Percentiles rank a stretch among this genome's conserved stretches.
phyloP scores from a whole-genome alignment of 2,329 filamentous ascomycete genomes.

The Aspergillus sojae region DNA sequence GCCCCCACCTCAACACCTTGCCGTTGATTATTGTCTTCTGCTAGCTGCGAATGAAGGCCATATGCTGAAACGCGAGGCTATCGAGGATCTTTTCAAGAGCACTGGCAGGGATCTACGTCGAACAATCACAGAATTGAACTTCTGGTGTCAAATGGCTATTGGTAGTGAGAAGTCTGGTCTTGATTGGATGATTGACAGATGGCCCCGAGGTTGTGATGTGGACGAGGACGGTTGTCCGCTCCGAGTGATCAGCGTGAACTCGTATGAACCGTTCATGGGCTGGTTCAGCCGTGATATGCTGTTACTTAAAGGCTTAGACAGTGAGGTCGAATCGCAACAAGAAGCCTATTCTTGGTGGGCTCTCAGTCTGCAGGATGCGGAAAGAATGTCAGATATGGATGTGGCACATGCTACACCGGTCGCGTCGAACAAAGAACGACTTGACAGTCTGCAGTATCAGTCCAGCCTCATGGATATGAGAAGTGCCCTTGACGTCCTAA shows the following conservation, averaged over 20 bases:
- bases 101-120: conserved; percentile 75
- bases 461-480: conserved; percentile 36
- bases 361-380: conserved; percentile 64
- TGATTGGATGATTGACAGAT: conserved; percentile 83
- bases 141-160: conserved; percentile 96
- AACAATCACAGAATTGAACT: conserved; percentile 80
- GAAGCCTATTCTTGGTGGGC: conserved; percentile 71
- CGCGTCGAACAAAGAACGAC: conserved; percentile 23
- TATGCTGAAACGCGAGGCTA: conserved; percentile 66
- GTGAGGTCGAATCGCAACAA: conserved; percentile 64
- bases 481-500: conserved; percentile 42
- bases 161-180: conserved; percentile 86
- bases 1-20: conserved; percentile 66
- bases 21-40: conserved; percentile 78
- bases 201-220: conserved; percentile 70
- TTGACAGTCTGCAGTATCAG: conserved; percentile 33
- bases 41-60: conserved; percentile 90
- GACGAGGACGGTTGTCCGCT: conserved; percentile 69
- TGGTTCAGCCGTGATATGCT: conserved; percentile 67
- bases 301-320: conserved; percentile 43
- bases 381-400: conserved; percentile 46
- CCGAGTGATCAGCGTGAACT: conserved; percentile 78
- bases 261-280: conserved; percentile 78
- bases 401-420: conserved; percentile 24
- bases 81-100: conserved; percentile 70